phyloP scores from a whole-genome alignment of 75 land plant genomes.

The Selaginella moellendorffii region DNA sequence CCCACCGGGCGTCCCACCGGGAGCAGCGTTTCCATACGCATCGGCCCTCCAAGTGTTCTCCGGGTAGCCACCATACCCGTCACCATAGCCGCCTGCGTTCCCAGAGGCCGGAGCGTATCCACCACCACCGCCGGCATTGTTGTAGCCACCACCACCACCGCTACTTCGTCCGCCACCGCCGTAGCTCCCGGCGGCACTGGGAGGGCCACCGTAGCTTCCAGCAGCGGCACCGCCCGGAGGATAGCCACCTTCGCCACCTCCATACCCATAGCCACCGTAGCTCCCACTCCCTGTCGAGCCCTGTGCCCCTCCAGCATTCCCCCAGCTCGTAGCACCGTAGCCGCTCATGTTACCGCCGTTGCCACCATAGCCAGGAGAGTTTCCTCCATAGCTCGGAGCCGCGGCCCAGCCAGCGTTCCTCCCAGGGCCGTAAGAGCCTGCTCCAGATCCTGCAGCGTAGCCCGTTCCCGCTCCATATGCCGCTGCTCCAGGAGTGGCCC shows the following conservation, averaged over 20 bases:
- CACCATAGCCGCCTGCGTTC: neutral
- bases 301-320: too few species aligned
- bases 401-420: neutral
- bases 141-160: neutral
- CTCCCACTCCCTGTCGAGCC: neutral
- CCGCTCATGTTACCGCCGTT: neutral
- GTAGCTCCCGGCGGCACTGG: too few species aligned
- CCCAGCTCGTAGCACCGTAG: neutral
- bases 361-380: neutral
- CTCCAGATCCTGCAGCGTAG: neutral
- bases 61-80: neutral
- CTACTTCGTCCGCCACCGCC: too few species aligned
- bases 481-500: neutral
- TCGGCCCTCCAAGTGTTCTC: neutral
- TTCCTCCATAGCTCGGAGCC: neutral
- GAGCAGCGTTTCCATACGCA: neutral
- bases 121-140: neutral
- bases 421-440: neutral
- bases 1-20: neutral
- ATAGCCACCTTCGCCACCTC: conserved; percentile 1
- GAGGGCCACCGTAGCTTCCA: too few species aligned
- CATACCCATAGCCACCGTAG: conserved; percentile 2
- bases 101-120: neutral
- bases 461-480: conserved; percentile 3
- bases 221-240: neutral